phyloP scores from a whole-genome alignment of 1,284 basidiomycete genomes.

The Trametes versicolor region DNA sequence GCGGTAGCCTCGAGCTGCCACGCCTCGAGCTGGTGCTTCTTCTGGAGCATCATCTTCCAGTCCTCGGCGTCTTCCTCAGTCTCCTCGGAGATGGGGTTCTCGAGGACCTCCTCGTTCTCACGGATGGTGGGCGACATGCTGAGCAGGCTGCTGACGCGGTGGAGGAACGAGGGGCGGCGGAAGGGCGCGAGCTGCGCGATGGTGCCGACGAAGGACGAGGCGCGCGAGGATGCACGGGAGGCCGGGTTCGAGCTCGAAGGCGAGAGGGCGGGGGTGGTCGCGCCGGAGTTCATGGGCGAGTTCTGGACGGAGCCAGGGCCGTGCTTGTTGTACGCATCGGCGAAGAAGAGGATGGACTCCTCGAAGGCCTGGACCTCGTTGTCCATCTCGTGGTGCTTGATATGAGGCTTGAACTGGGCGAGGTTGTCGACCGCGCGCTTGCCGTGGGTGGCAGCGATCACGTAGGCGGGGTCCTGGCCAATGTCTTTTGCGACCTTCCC shows the following conservation, averaged over 20 bases:
- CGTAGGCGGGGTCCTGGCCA: slow-evolving; percentile 69
- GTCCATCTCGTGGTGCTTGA: slow-evolving; percentile 71
- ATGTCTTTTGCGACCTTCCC: slow-evolving; percentile 77
- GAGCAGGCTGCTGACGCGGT: slow-evolving; percentile 58
- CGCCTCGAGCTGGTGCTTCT: slow-evolving; percentile 51
- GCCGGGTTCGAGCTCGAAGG: slow-evolving; percentile 54
- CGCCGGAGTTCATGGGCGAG: slow-evolving; percentile 40
- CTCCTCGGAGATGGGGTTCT: slow-evolving; percentile 52
- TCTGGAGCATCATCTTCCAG: slow-evolving; percentile 39
- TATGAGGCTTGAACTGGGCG: slow-evolving; percentile 50
- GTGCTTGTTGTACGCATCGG: slow-evolving; percentile 67
- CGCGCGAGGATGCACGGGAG: slow-evolving; percentile 50
- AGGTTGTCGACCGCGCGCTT: slow-evolving; percentile 70
- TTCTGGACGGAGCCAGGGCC: slow-evolving; percentile 50
- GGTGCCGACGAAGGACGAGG: slow-evolving; percentile 51
- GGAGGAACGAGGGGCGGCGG: slow-evolving; percentile 62
- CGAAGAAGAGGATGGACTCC: slow-evolving; percentile 75
- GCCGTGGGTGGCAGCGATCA: slow-evolving; percentile 81
- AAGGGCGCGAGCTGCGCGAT: slow-evolving; percentile 41
- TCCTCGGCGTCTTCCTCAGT: slow-evolving; percentile 43
- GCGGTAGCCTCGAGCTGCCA: slow-evolving; percentile 70
- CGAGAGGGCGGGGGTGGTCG: slow-evolving; percentile 37
- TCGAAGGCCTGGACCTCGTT: slow-evolving; percentile 75
- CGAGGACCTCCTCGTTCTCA: slow-evolving; percentile 49
- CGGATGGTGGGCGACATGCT: slow-evolving; percentile 51